Percentiles rank a stretch among this genome's conserved stretches.
phyloP scores from a whole-genome alignment of 164 flowering plant genomes.

The Stephania yunnanensis region DNA sequence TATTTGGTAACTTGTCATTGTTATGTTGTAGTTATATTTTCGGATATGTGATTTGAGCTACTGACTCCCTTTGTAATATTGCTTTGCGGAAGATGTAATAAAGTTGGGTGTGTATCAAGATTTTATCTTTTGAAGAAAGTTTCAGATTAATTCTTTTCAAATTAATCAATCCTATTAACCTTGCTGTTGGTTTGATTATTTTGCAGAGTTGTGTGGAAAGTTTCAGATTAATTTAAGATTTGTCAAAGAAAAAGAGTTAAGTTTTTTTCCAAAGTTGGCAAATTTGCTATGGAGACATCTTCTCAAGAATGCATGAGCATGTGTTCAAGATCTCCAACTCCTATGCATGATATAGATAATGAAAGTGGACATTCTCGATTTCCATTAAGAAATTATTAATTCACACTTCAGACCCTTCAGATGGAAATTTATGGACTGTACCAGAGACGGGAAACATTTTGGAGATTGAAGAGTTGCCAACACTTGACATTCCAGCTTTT shows the following conservation, averaged over 20 bases:
- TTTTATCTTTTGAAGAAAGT: background rate
- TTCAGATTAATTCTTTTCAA: background rate
- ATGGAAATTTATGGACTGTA: slow-evolving; percentile 17
- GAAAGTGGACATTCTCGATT: slow-evolving; percentile 44
- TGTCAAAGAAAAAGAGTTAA: slow-evolving; percentile 22
- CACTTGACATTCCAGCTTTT: slow-evolving; percentile 29
- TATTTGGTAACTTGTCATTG: too few species aligned
- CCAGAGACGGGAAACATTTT: slow-evolving; percentile 17
- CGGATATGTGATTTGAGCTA: too few species aligned
- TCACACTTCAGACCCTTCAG: slow-evolving; percentile 25
- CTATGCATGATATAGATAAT: slow-evolving; percentile 20
- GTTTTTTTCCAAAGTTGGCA: slow-evolving; percentile 27
- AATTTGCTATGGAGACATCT: slow-evolving; percentile 17
- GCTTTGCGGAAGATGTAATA: too few species aligned
- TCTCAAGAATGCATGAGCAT: slow-evolving; percentile 13
- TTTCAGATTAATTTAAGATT: too few species aligned
- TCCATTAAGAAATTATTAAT: slow-evolving; percentile 22
- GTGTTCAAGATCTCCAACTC: slow-evolving; percentile 9
- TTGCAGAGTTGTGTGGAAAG: slow-evolving; percentile 47
- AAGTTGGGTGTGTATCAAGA: slow-evolving; percentile 41
- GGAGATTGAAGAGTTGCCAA: slow-evolving; percentile 25
- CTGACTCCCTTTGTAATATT: too few species aligned
- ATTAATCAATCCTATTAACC: background rate
- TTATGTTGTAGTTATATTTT: too few species aligned
- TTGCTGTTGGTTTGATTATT: too few species aligned